Percentiles rank a stretch among this genome's conserved stretches.
Evolutionary conservation across 306 rosid species (phyloP).

Genomic region (Argentina anserina): DNA sequence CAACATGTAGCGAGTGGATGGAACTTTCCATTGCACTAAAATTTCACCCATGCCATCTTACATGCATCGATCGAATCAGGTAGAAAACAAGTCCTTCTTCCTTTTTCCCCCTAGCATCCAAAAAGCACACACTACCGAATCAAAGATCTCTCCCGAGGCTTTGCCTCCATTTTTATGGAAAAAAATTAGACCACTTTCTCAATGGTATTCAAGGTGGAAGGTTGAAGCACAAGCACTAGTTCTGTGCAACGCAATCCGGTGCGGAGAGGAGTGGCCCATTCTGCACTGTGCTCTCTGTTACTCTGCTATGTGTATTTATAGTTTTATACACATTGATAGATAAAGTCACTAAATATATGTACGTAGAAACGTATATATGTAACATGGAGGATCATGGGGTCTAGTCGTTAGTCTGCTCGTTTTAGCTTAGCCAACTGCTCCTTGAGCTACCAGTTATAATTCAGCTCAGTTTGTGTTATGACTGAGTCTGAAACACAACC

Average conservation of each 20-base stretch:
- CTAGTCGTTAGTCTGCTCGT: neutral
- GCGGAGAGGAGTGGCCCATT: neutral
- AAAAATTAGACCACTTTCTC: neutral
- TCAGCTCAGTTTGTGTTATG: too few species aligned
- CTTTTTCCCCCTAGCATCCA: neutral
- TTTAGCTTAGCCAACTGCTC: neutral
- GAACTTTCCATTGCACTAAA: neutral
- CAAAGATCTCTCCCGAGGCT: neutral
- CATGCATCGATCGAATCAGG: neutral
- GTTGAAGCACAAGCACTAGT: neutral
- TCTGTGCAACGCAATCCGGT: neutral
- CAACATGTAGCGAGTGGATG: constrained; percentile 2
- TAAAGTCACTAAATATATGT: neutral
- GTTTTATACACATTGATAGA: neutral
- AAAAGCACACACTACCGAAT: neutral
- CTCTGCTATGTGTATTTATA: neutral
- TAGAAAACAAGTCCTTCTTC: neutral
- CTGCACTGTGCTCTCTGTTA: neutral
- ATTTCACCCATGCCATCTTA: neutral
- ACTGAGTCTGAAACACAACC: neutral
- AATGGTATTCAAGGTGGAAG: neutral
- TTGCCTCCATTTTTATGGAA: neutral
- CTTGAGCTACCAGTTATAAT: neutral
- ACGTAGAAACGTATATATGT: neutral
- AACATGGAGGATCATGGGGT: neutral